Percentiles rank a stretch among this genome's conserved stretches.
These are phyloP conservation scores for Paspalum vaginatum DNA, from an alignment of 176 grass and related monocot species.

Conservation along the genomic window DNA sequence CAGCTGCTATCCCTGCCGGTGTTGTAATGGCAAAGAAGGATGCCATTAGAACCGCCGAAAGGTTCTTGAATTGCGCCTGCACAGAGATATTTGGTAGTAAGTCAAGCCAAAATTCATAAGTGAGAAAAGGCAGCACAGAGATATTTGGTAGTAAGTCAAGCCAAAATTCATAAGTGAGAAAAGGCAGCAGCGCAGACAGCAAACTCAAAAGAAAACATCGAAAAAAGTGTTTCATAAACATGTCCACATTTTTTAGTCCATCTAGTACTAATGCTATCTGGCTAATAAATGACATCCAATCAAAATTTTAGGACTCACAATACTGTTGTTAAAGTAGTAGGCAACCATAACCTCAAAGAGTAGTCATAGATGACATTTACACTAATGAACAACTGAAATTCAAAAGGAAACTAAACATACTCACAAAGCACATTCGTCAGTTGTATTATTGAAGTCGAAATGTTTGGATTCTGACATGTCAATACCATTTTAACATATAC, in stretches of 20 bases:
- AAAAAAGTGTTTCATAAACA: background rate
- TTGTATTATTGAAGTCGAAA: background rate
- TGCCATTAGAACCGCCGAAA: constrained; percentile 61
- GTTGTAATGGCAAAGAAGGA: constrained; percentile 89
- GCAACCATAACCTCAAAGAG: background rate
- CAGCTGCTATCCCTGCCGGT: constrained; percentile 65
- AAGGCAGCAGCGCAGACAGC: background rate
- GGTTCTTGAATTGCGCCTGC: constrained; percentile 76
- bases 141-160: background rate
- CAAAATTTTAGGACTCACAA: background rate
- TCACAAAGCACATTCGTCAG: background rate
- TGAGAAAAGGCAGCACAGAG: too few species aligned
- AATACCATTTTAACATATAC: background rate
- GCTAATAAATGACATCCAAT: background rate
- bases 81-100: background rate
- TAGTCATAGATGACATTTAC: background rate
- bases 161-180: too few species aligned
- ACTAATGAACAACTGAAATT: background rate
- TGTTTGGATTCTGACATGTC: background rate
- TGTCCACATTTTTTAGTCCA: background rate
- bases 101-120: too few species aligned
- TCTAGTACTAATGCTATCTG: background rate
- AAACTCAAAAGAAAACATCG: background rate
- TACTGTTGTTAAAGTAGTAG: background rate
- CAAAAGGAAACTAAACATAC: background rate